These are phyloP conservation scores for Solanum etuberosum DNA, from an alignment of 257 asterid genomes.

Conservation along the genomic window DNA sequence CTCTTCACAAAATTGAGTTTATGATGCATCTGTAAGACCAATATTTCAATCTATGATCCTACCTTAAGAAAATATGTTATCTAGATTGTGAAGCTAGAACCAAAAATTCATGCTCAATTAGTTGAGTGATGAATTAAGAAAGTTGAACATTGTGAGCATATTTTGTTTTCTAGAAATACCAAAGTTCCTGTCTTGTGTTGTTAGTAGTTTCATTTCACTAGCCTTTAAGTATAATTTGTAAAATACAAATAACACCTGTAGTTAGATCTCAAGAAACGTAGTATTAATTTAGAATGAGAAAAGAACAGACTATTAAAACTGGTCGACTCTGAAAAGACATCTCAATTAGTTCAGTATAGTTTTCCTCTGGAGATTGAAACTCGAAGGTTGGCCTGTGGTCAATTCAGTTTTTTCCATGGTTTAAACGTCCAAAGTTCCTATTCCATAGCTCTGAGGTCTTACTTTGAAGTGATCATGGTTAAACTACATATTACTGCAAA, in stretches of 20 bases:
- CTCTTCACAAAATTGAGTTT: background rate
- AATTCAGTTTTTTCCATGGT: background rate
- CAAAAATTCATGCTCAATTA: background rate
- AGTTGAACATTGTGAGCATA: background rate
- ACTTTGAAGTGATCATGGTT: background rate
- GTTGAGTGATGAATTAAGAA: background rate
- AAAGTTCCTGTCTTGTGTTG: background rate
- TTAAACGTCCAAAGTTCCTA: background rate
- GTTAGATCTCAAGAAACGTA: background rate
- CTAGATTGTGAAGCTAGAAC: background rate
- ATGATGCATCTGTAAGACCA: background rate
- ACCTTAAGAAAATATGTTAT: background rate
- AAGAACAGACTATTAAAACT: background rate
- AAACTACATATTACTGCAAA: background rate
- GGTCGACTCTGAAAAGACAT: background rate
- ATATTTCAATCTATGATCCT: background rate
- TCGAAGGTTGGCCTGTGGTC: background rate
- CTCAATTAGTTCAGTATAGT: background rate
- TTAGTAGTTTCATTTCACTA: background rate
- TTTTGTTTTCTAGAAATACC: background rate
- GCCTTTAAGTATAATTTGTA: background rate
- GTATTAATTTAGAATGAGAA: background rate
- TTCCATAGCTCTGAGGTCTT: background rate
- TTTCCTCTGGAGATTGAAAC: background rate
- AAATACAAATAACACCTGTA: background rate